A percentile compares a stretch with the other conserved stretches of the same genome.
These are phyloP conservation scores for Colletotrichum eleusines DNA, from an alignment of 2,329 filamentous ascomycete genomes.

Conservation along the genomic window DNA sequence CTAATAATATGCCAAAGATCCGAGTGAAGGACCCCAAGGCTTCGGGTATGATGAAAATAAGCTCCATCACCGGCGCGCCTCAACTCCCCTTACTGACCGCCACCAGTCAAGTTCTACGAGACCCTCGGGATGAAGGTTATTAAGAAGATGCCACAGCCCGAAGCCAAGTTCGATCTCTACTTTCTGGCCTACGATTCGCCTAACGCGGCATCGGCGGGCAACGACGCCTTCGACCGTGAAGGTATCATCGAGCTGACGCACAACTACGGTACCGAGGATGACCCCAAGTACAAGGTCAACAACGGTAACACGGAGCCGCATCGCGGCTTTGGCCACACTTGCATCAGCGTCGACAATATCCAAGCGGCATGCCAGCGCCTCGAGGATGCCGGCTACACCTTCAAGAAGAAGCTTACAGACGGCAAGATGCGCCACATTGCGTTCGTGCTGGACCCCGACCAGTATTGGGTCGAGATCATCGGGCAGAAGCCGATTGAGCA, in stretches of 20 bases:
- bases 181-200: conserved; percentile 91
- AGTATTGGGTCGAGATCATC: conserved; percentile 88
- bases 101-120: conserved; percentile 88
- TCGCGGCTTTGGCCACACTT: conserved; percentile 87
- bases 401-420: conserved; percentile 94
- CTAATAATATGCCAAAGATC: conserved; percentile 70
- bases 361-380: conserved; percentile 91
- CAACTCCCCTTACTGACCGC: conserved; percentile 22
- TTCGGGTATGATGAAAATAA: conserved; percentile 66
- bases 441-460: conserved; percentile 89
- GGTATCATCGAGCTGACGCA: conserved; percentile 89
- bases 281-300: conserved; percentile 82
- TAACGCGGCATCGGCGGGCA: conserved; percentile 78
- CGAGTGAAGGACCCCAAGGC: conserved; percentile 94
- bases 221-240: conserved; percentile 82
- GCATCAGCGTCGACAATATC: conserved; percentile 85
- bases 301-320: conserved; percentile 94
- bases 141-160: conserved; percentile 83
- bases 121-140: conserved; percentile 89
- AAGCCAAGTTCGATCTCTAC: conserved; percentile 94
- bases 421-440: conserved; percentile 90
- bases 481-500: conserved; percentile 78
- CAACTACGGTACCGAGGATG: conserved; percentile 90
- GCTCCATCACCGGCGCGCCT: background rate
- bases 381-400: conserved; percentile 89